Evolutionary conservation across 2,329 filamentous ascomycete genomes (phyloP).

Genomic region (Tolypocladium tundrense): DNA sequence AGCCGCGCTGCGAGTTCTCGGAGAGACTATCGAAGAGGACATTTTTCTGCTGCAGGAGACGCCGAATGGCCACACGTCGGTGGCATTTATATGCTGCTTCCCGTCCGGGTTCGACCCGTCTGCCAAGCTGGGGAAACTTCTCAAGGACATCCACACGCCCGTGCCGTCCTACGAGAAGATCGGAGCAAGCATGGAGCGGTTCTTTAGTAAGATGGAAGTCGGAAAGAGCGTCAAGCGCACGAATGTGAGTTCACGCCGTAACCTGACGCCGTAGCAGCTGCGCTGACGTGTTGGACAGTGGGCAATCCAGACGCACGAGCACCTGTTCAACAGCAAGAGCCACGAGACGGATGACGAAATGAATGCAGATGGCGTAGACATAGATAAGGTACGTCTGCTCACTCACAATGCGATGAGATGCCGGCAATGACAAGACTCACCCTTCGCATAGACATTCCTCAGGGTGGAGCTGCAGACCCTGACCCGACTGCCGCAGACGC

Average conservation of each 20-base stretch:
- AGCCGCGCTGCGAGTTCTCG: conserved; percentile 28
- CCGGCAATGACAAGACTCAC: background rate
- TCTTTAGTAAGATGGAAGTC: conserved; percentile 35
- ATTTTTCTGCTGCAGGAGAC: conserved; percentile 38
- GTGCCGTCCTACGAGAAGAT: conserved; percentile 47
- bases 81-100: conserved; percentile 42
- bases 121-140: conserved; percentile 34
- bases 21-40: conserved; percentile 45
- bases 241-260: conserved; percentile 26
- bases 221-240: conserved; percentile 39
- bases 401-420: background rate
- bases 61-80: conserved; percentile 27
- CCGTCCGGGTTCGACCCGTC: conserved; percentile 42
- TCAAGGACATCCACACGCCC: conserved; percentile 39
- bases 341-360: conserved; percentile 24
- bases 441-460: conserved; percentile 20
- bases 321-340: conserved; percentile 27
- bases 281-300: conserved; percentile 24
- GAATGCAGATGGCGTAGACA: conserved; percentile 25
- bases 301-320: conserved; percentile 32
- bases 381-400: conserved; percentile 20
- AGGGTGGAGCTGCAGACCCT: conserved; percentile 43
- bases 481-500: conserved; percentile 34
- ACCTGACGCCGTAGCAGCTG: background rate
- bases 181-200: conserved; percentile 43